Percentiles rank a stretch among this genome's conserved stretches.
phyloP scores from a whole-genome alignment of 78 protist species.

The Fonticula alba region DNA sequence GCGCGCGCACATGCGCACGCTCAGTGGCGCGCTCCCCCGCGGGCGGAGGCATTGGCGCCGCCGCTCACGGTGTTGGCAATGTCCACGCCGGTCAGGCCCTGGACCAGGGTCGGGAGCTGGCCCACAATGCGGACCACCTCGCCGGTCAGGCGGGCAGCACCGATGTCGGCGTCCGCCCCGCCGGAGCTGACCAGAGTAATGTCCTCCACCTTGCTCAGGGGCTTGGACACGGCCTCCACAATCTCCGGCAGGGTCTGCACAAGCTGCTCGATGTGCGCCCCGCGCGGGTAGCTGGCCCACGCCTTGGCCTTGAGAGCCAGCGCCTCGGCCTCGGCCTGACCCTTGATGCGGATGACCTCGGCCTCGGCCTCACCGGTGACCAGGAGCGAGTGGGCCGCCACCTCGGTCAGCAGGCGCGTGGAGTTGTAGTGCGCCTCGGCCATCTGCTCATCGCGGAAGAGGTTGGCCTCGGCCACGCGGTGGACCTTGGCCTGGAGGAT shows the following conservation, averaged over 20 bases:
- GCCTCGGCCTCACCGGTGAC: background rate
- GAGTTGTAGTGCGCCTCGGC: background rate
- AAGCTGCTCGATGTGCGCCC: no score
- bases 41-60: no score
- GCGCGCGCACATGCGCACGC: no score
- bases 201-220: background rate
- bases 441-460: background rate
- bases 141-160: constrained; percentile 17
- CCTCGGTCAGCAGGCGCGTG: no score
- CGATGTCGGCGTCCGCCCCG: constrained; percentile 8
- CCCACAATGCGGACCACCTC: constrained; percentile 15
- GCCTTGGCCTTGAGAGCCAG: background rate
- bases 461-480: constrained; percentile 6
- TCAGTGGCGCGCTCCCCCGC: no score
- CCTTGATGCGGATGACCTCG: background rate
- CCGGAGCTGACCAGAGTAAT: background rate
- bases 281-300: background rate
- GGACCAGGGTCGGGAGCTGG: background rate
- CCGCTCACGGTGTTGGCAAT: no score
- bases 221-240: background rate
- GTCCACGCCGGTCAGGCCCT: no score
- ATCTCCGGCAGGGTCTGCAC: background rate
- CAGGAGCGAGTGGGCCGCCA: background rate
- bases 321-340: background rate
- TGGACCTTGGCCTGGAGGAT: constrained; percentile 4